phyloP scores from a whole-genome alignment of 1,139 yeast species.

The Debaryomyces singareniensis region DNA sequence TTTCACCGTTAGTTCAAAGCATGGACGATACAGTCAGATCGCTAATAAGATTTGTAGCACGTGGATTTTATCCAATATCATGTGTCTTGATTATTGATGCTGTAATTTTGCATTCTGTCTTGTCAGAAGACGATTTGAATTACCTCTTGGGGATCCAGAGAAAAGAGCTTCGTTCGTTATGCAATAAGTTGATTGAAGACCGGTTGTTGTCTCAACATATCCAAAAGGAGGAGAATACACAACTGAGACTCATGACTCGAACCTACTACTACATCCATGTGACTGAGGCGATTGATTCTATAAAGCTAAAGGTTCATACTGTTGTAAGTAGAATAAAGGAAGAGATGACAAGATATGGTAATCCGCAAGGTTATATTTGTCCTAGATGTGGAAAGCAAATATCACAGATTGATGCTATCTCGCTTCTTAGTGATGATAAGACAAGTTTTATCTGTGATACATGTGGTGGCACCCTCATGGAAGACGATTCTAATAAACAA shows the following conservation, averaged over 20 bases:
- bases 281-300: constrained; percentile 91
- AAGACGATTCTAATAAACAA: constrained; percentile 84
- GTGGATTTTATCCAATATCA: constrained; percentile 86
- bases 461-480: constrained; percentile 71
- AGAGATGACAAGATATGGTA: constrained; percentile 74
- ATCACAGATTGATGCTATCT: constrained; percentile 81
- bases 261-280: constrained; percentile 83
- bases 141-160: constrained; percentile 76
- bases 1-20: too few species aligned
- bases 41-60: constrained; percentile 53
- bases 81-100: constrained; percentile 85
- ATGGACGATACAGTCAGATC: constrained; percentile 42
- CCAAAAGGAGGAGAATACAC: constrained; percentile 78
- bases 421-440: constrained; percentile 71
- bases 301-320: constrained; percentile 93
- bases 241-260: constrained; percentile 61
- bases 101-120: constrained; percentile 79
- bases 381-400: constrained; percentile 79
- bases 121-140: constrained; percentile 90
- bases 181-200: constrained; percentile 81
- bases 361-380: constrained; percentile 92
- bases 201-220: constrained; percentile 59
- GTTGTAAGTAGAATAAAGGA: constrained; percentile 74
- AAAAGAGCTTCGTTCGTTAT: constrained; percentile 78
- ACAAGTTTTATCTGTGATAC: constrained; percentile 80